Base-by-base conservation (phyloP, 2,329 filamentous ascomycete species). In the Zymoseptoria pseudotritici region DNA sequence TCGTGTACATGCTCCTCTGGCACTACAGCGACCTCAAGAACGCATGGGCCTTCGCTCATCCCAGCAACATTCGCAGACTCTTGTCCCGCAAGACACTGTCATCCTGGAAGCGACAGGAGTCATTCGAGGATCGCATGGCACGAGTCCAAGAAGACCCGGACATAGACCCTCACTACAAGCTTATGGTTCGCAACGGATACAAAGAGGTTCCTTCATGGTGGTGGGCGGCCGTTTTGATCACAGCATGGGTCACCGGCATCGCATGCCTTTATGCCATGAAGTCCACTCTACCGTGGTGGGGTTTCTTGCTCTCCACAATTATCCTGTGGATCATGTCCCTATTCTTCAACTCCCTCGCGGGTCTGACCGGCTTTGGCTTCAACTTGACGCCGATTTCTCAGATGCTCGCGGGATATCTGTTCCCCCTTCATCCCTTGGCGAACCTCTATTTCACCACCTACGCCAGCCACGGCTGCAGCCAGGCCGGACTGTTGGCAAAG, bases 321-420 rank as follows among this genome's bases (percentile, higher is more conserved):
- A 49, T 73, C 20, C 58, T 63, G 3, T 54, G 57, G 11, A 36
- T 69, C 17, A 67, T 42, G 11, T 42, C 36, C 11, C 36, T 42
- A 11, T 42, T 42, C 36, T 42, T 42, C 36, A 42, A 42, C 13
- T 42, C 36, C 36, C 4, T 42, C 3, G 11, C 36, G 10, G 36
- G 36, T 42, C 36, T 42, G 36, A 70, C 67, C 22, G 61, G 77
- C 1, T 77, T 79, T 63, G 67, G 73, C 7, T 76, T 76, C 53
- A 73, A 71, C 60, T 66, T 75, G 22, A 73, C 78, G 59, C 72
- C 73, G 5, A 71, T 77, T 29, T 72, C 76, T 9, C 78, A 82
- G 66, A 78, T 81, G 74, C 67, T 82, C 21, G 79, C 74, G 3
- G 80, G 78, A 20, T 78, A 80, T 36, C 70, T 82, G 58, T 73